phyloP scores from a whole-genome alignment of 805 yeast species.

The Blastobotrys parvus region DNA sequence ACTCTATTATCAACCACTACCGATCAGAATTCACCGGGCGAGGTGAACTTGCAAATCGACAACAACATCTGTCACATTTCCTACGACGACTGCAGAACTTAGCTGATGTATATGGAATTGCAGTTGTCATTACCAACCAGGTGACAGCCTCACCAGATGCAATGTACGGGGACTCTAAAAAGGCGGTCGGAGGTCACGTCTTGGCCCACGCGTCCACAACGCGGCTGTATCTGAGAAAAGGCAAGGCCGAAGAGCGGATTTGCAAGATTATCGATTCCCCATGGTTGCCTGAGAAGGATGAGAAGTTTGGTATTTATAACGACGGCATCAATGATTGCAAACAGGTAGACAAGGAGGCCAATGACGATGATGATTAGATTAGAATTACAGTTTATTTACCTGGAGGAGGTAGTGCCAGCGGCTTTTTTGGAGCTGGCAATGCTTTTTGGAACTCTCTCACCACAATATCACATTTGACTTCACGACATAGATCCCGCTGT shows the following conservation, averaged over 20 bases:
- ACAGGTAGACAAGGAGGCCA: slow-evolving; percentile 50
- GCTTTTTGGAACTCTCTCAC: slow-evolving; percentile 66
- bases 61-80: slow-evolving; percentile 85
- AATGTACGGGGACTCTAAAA: slow-evolving; percentile 88
- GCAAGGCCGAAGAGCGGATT: slow-evolving; percentile 83
- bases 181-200: slow-evolving; percentile 97
- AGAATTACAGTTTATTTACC: not conserved
- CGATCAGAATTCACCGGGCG: slow-evolving; percentile 93
- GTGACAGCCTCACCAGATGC: slow-evolving; percentile 96
- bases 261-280: slow-evolving; percentile 96
- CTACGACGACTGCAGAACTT: slow-evolving; percentile 86
- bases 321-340: slow-evolving; percentile 96
- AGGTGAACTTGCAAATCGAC: slow-evolving; percentile 93
- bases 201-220: slow-evolving; percentile 97
- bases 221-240: slow-evolving; percentile 81
- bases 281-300: slow-evolving; percentile 90
- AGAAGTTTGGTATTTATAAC: slow-evolving; percentile 90
- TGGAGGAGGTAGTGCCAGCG: slow-evolving; percentile 15
- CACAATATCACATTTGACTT: slow-evolving; percentile 67
- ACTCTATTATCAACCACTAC: slow-evolving; percentile 92
- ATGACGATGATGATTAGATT: slow-evolving; percentile 1
- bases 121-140: slow-evolving; percentile 91
- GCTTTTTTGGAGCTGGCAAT: slow-evolving; percentile 22
- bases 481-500: slow-evolving; percentile 63
- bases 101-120: slow-evolving; percentile 97